Evolutionary conservation across 2,329 filamentous ascomycete genomes (phyloP), one percentile per base, ranked within the genome.

Genomic region (Cytospora leucostoma): DNA sequence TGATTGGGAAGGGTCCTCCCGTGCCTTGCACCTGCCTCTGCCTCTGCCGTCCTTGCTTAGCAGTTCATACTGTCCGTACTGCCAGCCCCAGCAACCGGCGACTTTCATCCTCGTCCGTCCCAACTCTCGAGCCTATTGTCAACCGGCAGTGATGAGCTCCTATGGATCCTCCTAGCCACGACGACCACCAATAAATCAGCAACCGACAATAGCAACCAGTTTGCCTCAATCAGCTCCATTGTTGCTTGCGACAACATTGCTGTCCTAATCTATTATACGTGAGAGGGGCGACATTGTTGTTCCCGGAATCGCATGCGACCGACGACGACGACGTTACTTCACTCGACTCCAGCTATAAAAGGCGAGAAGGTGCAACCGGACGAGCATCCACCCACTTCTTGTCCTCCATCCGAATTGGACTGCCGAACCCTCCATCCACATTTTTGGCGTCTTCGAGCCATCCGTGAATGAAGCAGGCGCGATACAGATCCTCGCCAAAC

Each of bases 1-100:
- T 63, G 56, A 60, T 65, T 65, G 60, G 63, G 35, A 40, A 54
- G 15, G 15, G 27, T 47, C 49, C 58, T 54, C 44, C 49, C 37
- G 21, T 56, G 54, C 54, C 33, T 38, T 34, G 27, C 10, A 17
- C 51, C 49, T 59, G 49, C 47, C 52, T 60, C 37, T 35, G 58
- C 50, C 58, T 60, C 37, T 35, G 58, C 50, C 58, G 50, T 38
- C 58, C 50, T 40, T 58, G 40, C 56, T 59, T 40, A 50, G 35
- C 56, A 44, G 40, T 44, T 54, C 50, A 50, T 38, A 51, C 44
- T 57, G 40, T 38, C 44, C 19, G n/a, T 56, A 38, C 56, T 61
- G 55, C 54, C 49, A 54, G 55, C 61, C 37, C 50, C 13, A 53
- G 52, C 52, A 21, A 54, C 61, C 27, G 27, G 27, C 27, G 27